Conservation (phyloP, 805 yeast genomes). For the Lipomyces yamadae region DNA sequence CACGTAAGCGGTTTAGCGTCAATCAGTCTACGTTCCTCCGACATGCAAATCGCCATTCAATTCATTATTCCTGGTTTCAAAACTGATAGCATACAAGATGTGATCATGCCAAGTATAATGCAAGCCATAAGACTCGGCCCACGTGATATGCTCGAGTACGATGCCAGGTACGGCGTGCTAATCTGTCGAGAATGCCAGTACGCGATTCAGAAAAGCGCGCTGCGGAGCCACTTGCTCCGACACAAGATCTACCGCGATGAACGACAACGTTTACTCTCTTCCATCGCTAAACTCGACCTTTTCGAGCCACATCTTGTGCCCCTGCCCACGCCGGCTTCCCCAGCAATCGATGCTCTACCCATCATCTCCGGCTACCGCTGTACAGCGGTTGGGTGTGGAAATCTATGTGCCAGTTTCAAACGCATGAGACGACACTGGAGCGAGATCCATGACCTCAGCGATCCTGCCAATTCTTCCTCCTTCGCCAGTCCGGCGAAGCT, state of each 20-base stretch:
- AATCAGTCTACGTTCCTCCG: no score
- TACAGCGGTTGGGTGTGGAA: conserved; percentile 2
- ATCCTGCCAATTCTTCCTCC: neutral
- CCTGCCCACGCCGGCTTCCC: neutral
- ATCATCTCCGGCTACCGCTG: neutral
- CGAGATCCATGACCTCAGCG: conserved; percentile 2
- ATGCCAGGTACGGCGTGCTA: conserved; percentile 1
- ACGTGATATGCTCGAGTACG: neutral
- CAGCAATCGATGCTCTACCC: neutral
- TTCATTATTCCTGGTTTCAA: no score
- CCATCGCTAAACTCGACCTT: neutral
- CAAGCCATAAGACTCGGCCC: neutral
- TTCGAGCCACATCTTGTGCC: neutral
- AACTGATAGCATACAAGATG: neutral
- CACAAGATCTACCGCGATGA: neutral
- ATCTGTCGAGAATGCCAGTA: conserved; percentile 1
- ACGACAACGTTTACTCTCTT: neutral
- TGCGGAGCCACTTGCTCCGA: conserved; percentile 1
- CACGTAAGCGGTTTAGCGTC: no score
- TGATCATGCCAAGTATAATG: neutral
- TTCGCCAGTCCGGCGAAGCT: neutral
- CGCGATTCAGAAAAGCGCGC: conserved; percentile 1
- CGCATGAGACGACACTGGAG: neutral
- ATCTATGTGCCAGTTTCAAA: neutral
- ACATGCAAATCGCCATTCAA: no score